A percentile compares a stretch with the other conserved stretches of the same genome.
Evolutionary conservation across 2,329 filamentous ascomycete species (phyloP).

Genomic region (Ramularia collo-cygni): DNA sequence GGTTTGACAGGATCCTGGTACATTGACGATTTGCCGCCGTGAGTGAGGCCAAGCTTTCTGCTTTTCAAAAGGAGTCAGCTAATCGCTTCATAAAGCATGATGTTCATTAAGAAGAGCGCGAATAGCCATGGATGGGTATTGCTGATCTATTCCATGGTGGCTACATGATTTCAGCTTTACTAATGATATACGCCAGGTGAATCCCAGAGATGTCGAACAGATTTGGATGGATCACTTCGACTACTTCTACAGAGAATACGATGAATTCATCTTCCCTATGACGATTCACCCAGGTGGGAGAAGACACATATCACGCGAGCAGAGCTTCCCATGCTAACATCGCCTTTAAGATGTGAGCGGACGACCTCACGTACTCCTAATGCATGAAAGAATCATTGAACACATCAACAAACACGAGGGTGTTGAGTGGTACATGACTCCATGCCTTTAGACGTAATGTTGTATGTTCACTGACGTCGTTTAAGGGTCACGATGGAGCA

Average conservation of each 20-base stretch:
- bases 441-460: not conserved
- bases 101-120: constrained; percentile 59
- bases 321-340: no score
- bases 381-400: constrained; percentile 66
- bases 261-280: constrained; percentile 69
- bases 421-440: constrained; percentile 42
- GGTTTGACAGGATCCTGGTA: constrained; percentile 15
- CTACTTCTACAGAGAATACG: constrained; percentile 68
- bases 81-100: constrained; percentile 39
- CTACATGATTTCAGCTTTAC: no score
- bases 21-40: constrained; percentile 50
- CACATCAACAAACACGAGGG: constrained; percentile 57
- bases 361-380: constrained; percentile 61
- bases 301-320: no score
- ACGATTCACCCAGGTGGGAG: constrained; percentile 56
- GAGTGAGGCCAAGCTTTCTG: constrained; percentile 53
- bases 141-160: no score
- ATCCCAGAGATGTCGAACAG: constrained; percentile 51
- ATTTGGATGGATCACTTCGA: constrained; percentile 61
- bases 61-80: not conserved
- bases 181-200: constrained; percentile 3
- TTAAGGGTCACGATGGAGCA: constrained; percentile 58
- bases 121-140: constrained; percentile 54
- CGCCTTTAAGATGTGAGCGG: constrained; percentile 56
- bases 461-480: not conserved